A percentile compares a stretch with the other conserved stretches of the same genome.
phyloP scores from a whole-genome alignment of 306 rosid genomes.

The Boehmeria nivea region DNA sequence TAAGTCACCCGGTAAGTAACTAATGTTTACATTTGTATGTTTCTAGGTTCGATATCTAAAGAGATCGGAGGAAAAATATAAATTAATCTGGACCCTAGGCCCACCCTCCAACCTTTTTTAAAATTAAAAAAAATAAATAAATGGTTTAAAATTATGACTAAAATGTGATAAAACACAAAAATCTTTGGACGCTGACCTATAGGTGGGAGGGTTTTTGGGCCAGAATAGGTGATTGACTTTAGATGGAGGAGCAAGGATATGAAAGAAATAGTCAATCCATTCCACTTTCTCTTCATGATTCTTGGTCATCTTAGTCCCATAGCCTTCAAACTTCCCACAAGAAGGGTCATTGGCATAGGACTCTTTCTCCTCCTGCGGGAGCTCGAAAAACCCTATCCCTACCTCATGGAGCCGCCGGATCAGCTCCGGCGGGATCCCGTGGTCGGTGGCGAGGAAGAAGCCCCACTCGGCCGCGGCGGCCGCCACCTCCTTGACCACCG shows the following conservation, averaged over 20 bases:
- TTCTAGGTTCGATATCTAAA: too few relatives aligned
- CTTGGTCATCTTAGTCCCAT: conserved; percentile 64
- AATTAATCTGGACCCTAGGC: too few relatives aligned
- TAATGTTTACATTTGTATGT: too few relatives aligned
- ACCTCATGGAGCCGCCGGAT: conserved; percentile 42
- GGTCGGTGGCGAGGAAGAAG: conserved; percentile 44
- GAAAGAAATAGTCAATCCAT: conserved; percentile 67
- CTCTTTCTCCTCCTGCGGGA: conserved; percentile 54
- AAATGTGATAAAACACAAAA: too few relatives aligned
- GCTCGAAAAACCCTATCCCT: conserved; percentile 41
- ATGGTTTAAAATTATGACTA: too few relatives aligned
- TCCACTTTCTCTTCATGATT: conserved; percentile 49
- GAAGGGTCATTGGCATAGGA: conserved; percentile 51
- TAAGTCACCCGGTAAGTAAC: too few relatives aligned
- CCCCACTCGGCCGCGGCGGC: conserved; percentile 46
- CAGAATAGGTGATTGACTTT: conserved; percentile 38
- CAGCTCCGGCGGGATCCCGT: conserved; percentile 37
- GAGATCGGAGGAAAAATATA: too few relatives aligned
- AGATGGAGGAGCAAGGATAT: conserved; percentile 43
- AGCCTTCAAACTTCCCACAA: conserved; percentile 44
- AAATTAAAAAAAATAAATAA: too few relatives aligned
- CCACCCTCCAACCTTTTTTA: too few relatives aligned
- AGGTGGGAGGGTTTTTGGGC: conserved; percentile 47
- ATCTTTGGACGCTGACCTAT: conserved; percentile 40
- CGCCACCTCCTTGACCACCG: conserved; percentile 9